phyloP scores from a whole-genome alignment of 805 yeast genomes.

The Wickerhamiella lipophila region DNA sequence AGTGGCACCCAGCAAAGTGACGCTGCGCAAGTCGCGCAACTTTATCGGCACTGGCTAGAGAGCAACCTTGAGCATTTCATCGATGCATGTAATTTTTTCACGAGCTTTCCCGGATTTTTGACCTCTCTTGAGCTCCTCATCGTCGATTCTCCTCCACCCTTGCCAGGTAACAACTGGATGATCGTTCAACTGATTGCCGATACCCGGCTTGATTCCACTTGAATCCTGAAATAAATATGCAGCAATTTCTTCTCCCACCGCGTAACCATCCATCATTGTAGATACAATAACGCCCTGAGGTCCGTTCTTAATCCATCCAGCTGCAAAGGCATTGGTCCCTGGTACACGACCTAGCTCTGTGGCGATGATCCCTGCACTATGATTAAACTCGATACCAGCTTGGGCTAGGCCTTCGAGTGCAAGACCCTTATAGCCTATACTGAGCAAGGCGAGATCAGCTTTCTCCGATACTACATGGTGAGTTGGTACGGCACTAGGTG shows the following conservation, averaged over 20 bases:
- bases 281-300: constrained; percentile 84
- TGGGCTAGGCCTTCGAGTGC: constrained; percentile 49
- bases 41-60: too few relatives aligned
- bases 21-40: too few relatives aligned
- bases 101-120: constrained; percentile 38
- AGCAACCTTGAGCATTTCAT: constrained; percentile 35
- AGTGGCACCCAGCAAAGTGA: too few relatives aligned
- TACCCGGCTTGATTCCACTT: constrained; percentile 25
- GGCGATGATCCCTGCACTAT: constrained; percentile 28
- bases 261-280: constrained; percentile 74
- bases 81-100: constrained; percentile 39
- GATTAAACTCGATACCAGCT: constrained; percentile 38
- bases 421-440: constrained; percentile 71
- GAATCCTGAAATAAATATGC: neutral
- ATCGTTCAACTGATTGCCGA: constrained; percentile 23
- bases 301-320: constrained; percentile 87
- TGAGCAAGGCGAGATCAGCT: constrained; percentile 59
- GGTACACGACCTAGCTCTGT: constrained; percentile 12
- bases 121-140: constrained; percentile 42
- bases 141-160: constrained; percentile 51
- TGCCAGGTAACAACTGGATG: constrained; percentile 41
- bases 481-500: constrained; percentile 31
- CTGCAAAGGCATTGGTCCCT: constrained; percentile 41
- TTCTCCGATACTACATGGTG: constrained; percentile 26
- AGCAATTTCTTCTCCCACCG: constrained; percentile 53